These are phyloP conservation scores for Zalerion maritima DNA, from an alignment of 495 filamentous ascomycete genomes.

Conservation along the genomic window DNA sequence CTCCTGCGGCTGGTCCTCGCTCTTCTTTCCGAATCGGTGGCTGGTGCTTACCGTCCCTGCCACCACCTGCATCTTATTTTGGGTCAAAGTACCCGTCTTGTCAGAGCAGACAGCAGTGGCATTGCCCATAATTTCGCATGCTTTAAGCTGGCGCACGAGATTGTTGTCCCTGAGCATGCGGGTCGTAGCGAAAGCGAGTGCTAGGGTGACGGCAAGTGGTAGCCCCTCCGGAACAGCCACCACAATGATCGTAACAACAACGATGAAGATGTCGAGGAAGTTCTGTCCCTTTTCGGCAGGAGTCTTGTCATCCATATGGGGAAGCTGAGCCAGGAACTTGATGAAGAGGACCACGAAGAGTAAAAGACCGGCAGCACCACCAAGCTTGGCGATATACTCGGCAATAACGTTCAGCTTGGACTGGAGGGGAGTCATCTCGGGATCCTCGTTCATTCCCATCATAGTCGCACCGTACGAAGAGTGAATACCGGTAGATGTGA, in stretches of 20 bases:
- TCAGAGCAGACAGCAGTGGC: conserved; percentile 93
- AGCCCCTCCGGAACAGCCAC: conserved; percentile 91
- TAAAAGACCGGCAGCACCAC: conserved; percentile 66
- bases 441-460: conserved; percentile 82
- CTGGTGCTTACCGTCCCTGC: conserved; percentile 58
- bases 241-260: conserved; percentile 87
- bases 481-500: conserved; percentile 78
- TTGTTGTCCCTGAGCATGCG: conserved; percentile 95
- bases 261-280: conserved; percentile 88
- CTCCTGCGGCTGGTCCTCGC: conserved; percentile 15
- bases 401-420: conserved; percentile 83
- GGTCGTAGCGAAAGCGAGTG: conserved; percentile 86
- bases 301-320: conserved; percentile 31
- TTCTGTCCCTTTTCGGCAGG: conserved; percentile 68
- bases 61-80: conserved; percentile 85
- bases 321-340: conserved; percentile 62
- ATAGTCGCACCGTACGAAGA: conserved; percentile 84
- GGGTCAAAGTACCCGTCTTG: conserved; percentile 90
- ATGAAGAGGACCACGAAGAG: conserved; percentile 89
- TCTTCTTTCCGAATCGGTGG: conserved; percentile 43
- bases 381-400: conserved; percentile 88
- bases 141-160: conserved; percentile 74
- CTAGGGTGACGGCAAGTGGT: conserved; percentile 83
- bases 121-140: conserved; percentile 98
- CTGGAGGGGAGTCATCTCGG: conserved; percentile 88